Evolutionary conservation across 108 stramenopile species (phyloP).

Genomic region (Epithemia pelagica): DNA sequence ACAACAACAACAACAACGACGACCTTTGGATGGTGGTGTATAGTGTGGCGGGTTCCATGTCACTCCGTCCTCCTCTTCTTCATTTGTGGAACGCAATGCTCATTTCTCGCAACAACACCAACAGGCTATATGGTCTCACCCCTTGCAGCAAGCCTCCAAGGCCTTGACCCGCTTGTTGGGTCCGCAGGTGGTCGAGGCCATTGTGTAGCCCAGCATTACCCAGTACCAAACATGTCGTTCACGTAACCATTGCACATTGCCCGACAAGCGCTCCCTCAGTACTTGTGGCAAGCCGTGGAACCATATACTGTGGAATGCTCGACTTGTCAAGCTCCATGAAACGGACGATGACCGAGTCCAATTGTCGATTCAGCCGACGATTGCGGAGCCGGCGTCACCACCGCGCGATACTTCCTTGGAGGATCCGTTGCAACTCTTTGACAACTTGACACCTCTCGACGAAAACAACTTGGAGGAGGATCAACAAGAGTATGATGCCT

Average conservation of each 20-base stretch:
- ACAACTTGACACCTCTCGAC: too few species aligned
- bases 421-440: background rate
- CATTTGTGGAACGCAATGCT: slow-evolving; percentile 78
- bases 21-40: too few species aligned
- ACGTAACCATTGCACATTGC: slow-evolving; percentile 71
- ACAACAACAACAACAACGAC: too few species aligned
- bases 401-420: too few species aligned
- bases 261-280: slow-evolving; percentile 50
- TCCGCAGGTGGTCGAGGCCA: slow-evolving; percentile 20
- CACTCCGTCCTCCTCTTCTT: too few species aligned
- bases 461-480: too few species aligned
- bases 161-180: slow-evolving; percentile 65
- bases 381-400: too few species aligned
- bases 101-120: slow-evolving; percentile 59
- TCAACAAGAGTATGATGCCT: too few species aligned
- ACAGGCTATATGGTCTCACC: slow-evolving; percentile 83
- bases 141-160: slow-evolving; percentile 81
- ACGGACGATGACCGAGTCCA: slow-evolving; percentile 12
- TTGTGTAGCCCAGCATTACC: slow-evolving; percentile 35
- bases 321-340: slow-evolving; percentile 23
- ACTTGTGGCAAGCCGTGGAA: slow-evolving; percentile 46
- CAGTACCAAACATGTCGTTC: slow-evolving; percentile 71
- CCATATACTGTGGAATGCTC: slow-evolving; percentile 47
- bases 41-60: too few species aligned
- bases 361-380: slow-evolving; percentile 39